Conservation (phyloP, 768 basidiomycete species). For the Lactarius sp. region DNA sequence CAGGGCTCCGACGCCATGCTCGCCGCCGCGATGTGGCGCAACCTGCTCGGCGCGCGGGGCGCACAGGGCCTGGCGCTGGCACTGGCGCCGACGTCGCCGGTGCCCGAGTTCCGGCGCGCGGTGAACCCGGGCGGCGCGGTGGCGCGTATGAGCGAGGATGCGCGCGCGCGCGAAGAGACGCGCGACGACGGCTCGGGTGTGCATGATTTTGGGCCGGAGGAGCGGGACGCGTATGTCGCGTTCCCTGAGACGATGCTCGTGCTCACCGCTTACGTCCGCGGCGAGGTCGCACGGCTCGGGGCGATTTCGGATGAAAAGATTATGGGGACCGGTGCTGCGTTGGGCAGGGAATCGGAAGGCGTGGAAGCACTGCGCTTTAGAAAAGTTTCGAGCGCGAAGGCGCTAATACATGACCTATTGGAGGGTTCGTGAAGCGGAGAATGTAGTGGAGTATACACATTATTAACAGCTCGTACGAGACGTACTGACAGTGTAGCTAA, state of each 20-base stretch:
- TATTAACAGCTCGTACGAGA: not conserved
- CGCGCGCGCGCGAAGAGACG: constrained; percentile 50
- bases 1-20: constrained; percentile 69
- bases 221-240: constrained; percentile 62
- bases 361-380: constrained; percentile 18
- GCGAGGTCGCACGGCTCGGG: constrained; percentile 22
- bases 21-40: constrained; percentile 87
- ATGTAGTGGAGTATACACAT: not conserved
- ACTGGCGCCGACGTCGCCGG: constrained; percentile 20
- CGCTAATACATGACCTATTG: constrained; percentile 5
- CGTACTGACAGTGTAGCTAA: not conserved
- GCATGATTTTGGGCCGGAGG: constrained; percentile 56
- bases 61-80: constrained; percentile 56
- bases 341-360: constrained; percentile 21
- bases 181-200: constrained; percentile 68
- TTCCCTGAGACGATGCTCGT: constrained; percentile 73
- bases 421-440: not conserved
- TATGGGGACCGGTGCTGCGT: constrained; percentile 1
- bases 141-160: constrained; percentile 48
- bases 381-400: constrained; percentile 11
- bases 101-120: constrained; percentile 48
- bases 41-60: constrained; percentile 81
- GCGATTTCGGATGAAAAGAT: constrained; percentile 18
- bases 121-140: constrained; percentile 69
- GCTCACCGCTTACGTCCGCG: constrained; percentile 40